A percentile compares a stretch with the other conserved stretches of the same genome.
Conservation (phyloP, 2,329 filamentous ascomycete species). For the Cryphonectria parasitica region DNA sequence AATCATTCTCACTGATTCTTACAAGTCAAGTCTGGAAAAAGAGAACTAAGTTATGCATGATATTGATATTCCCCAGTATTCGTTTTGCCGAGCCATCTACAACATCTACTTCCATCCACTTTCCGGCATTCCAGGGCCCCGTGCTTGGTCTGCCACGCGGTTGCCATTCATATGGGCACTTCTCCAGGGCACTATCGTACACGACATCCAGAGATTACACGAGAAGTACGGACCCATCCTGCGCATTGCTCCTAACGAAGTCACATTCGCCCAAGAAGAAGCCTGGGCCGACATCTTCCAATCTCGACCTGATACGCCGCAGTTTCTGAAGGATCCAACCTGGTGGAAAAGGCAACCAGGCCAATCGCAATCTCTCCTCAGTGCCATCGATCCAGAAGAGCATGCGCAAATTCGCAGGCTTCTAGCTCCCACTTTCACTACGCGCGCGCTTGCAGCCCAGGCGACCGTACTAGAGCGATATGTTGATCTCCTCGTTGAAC, state of each 20-base stretch:
- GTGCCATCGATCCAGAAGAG: constrained; percentile 34
- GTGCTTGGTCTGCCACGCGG: background rate
- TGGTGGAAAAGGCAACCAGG: constrained; percentile 37
- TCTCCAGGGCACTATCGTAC: constrained; percentile 30
- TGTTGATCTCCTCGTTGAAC: constrained; percentile 34
- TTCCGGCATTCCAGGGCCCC: too few species aligned
- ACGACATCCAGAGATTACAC: constrained; percentile 29
- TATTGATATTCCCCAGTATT: too few species aligned
- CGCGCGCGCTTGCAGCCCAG: constrained; percentile 36
- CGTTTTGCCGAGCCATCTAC: too few species aligned
- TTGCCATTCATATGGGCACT: constrained; percentile 29
- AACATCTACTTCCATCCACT: too few species aligned
- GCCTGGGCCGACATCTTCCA: constrained; percentile 17
- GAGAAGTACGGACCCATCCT: constrained; percentile 28
- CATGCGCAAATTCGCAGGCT: constrained; percentile 34
- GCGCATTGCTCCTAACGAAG: constrained; percentile 32
- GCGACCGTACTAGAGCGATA: constrained; percentile 37
- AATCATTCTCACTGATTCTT: background rate
- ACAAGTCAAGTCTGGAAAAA: background rate
- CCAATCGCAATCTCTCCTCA: constrained; percentile 33
- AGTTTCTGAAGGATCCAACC: constrained; percentile 36
- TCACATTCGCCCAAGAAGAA: constrained; percentile 13
- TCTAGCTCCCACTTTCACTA: constrained; percentile 35
- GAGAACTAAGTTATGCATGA: background rate
- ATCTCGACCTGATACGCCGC: constrained; percentile 13